Evolutionary conservation across 495 filamentous ascomycete species (phyloP).

Genomic region (Neurospora sp.): DNA sequence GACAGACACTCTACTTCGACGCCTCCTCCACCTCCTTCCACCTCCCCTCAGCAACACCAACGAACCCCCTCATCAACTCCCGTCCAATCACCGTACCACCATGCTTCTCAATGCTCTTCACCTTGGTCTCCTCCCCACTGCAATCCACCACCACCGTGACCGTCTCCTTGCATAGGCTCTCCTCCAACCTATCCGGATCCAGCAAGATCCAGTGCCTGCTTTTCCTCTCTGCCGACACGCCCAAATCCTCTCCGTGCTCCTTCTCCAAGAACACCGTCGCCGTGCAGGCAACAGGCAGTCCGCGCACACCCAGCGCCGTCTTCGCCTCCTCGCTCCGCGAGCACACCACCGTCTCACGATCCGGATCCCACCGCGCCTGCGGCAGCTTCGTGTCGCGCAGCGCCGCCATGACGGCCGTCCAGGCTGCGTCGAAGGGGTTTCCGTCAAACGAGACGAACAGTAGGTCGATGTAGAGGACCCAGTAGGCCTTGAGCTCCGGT

Average conservation of each 20-base stretch:
- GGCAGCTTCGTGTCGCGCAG: constrained; percentile 72
- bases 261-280: constrained; percentile 68
- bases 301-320: constrained; percentile 36
- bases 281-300: constrained; percentile 63
- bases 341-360: constrained; percentile 69
- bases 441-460: constrained; percentile 86
- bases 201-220: constrained; percentile 64
- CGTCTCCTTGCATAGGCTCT: constrained; percentile 64
- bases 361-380: constrained; percentile 73
- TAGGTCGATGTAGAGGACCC: constrained; percentile 88
- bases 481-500: constrained; percentile 67
- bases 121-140: constrained; percentile 38
- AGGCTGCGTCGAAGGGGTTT: constrained; percentile 82
- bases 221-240: constrained; percentile 16
- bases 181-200: constrained; percentile 87
- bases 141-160: constrained; percentile 66
- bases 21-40: constrained; percentile 32
- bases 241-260: constrained; percentile 41
- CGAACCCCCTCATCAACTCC: constrained; percentile 31
- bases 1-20: constrained; percentile 4
- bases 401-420: constrained; percentile 77
- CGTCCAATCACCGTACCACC: constrained; percentile 50
- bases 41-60: constrained; percentile 26
- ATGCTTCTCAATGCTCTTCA: constrained; percentile 67
- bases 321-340: constrained; percentile 44